Conservation (phyloP, 192 early-diverging fungal species). For the Coemansia sp. region DNA sequence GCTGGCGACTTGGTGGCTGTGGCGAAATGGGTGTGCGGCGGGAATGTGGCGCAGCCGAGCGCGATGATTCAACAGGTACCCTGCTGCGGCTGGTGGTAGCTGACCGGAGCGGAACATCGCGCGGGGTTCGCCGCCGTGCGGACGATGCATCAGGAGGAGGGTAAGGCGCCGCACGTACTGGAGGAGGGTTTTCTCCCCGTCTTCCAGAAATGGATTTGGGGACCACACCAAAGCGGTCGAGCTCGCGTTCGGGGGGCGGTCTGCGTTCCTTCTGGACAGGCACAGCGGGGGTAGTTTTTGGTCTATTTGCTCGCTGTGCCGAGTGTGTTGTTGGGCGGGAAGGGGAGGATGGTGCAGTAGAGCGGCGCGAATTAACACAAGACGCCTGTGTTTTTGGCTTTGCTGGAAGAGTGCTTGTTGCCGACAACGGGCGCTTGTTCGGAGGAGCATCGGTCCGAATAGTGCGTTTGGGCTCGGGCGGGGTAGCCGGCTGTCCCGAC, state of each 20-base stretch:
- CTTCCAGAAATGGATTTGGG: slow-evolving; percentile 1
- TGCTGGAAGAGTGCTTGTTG: not conserved
- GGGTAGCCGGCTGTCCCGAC: slow-evolving; percentile 14
- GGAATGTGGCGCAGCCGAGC: no score
- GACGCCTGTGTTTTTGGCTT: no score
- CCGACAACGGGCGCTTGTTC: not conserved
- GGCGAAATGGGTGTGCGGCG: not conserved
- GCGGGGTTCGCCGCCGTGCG: not conserved
- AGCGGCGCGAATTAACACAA: no score
- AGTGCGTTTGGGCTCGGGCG: not conserved
- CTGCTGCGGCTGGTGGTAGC: not conserved
- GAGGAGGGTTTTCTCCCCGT: slow-evolving; percentile 2
- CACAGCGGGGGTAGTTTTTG: not conserved
- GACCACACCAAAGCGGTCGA: slow-evolving; percentile 46
- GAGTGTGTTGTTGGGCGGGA: not conserved
- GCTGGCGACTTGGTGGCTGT: not conserved
- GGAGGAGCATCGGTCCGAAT: not conserved
- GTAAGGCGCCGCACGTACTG: not conserved
- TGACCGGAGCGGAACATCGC: slow-evolving; percentile 48
- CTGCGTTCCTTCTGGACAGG: slow-evolving; percentile 10
- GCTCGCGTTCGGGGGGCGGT: slow-evolving; percentile 36
- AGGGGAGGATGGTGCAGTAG: not conserved
- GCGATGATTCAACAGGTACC: no score
- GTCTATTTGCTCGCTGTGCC: not conserved
- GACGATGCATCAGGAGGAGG: not conserved